A percentile compares a stretch with the other conserved stretches of the same genome.
phyloP scores from a whole-genome alignment of 768 basidiomycete species.

The Psilocybe subaeruginosa region DNA sequence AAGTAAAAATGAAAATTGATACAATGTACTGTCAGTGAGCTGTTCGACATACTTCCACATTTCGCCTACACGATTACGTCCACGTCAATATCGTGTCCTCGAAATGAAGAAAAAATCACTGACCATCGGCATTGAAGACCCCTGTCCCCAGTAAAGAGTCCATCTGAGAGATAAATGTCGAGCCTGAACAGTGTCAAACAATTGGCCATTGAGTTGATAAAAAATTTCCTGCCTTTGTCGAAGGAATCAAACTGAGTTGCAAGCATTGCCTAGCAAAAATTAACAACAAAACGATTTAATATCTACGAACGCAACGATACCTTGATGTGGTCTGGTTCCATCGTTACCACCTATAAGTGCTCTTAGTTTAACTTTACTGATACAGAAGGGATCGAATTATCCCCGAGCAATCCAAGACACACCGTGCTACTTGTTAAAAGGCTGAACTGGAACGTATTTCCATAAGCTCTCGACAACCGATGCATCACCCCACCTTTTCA shows the following conservation, averaged over 20 bases:
- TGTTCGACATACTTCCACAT: constrained; percentile 57
- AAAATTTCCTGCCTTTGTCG: constrained; percentile 42
- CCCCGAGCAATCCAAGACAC: constrained; percentile 2
- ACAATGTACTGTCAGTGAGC: background rate
- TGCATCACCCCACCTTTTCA: background rate
- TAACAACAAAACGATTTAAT: constrained; percentile 10
- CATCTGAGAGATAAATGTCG: constrained; percentile 29
- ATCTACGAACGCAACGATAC: constrained; percentile 15
- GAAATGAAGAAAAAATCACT: constrained; percentile 3
- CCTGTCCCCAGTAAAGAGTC: constrained; percentile 53
- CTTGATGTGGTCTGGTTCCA: constrained; percentile 52
- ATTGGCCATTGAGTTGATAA: background rate
- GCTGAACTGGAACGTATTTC: background rate
- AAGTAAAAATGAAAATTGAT: no score
- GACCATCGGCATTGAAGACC: constrained; percentile 65
- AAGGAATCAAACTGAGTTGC: constrained; percentile 52
- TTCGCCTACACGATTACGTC: constrained; percentile 41
- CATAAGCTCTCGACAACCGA: background rate
- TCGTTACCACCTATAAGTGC: constrained; percentile 19
- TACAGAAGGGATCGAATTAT: no score
- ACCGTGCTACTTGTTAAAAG: constrained; percentile 15
- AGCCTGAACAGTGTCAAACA: constrained; percentile 19
- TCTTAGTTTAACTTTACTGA: no score
- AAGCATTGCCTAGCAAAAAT: constrained; percentile 38
- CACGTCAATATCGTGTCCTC: background rate